Conservation (phyloP, 768 basidiomycete genomes). For the Clathrus columnatus region DNA sequence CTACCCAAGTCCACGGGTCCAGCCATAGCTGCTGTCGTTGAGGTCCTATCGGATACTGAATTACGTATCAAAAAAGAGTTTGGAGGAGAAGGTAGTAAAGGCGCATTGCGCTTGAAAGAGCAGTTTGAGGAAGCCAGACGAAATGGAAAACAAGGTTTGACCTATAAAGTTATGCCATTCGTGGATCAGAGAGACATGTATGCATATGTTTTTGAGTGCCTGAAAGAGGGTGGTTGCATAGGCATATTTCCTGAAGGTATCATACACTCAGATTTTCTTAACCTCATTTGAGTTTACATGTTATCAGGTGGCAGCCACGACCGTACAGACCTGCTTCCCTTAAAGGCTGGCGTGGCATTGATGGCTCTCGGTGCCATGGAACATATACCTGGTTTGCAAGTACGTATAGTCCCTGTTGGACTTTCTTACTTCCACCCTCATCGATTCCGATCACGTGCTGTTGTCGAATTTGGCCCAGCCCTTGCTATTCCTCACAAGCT, state of each 20-base stretch:
- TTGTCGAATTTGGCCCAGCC: constrained; percentile 91
- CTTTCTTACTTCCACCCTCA: constrained; percentile 62
- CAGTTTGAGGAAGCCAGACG: constrained; percentile 50
- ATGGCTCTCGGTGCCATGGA: constrained; percentile 99
- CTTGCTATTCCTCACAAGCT: constrained; percentile 86
- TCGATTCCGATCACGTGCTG: constrained; percentile 91
- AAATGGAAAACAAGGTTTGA: constrained; percentile 51
- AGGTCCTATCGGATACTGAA: constrained; percentile 84
- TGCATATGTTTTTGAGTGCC: constrained; percentile 77
- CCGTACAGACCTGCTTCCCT: constrained; percentile 87
- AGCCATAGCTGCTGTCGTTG: constrained; percentile 71
- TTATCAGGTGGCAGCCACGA: constrained; percentile 90
- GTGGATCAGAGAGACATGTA: constrained; percentile 96
- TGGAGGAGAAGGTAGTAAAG: constrained; percentile 70
- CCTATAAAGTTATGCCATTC: constrained; percentile 78
- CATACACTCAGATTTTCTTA: constrained; percentile 9
- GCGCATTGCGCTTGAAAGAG: constrained; percentile 57
- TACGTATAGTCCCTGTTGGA: constrained; percentile 77
- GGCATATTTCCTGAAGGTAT: constrained; percentile 98
- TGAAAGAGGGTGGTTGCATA: constrained; percentile 82
- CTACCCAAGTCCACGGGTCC: constrained; percentile 75
- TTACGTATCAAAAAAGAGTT: constrained; percentile 82
- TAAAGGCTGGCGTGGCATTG: constrained; percentile 95
- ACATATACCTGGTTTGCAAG: constrained; percentile 72
- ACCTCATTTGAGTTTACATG: neutral